Percentiles rank a stretch among this genome's conserved stretches.
Conservation (phyloP, 2,329 filamentous ascomycete genomes). For the Colletotrichum ledebouriae region DNA sequence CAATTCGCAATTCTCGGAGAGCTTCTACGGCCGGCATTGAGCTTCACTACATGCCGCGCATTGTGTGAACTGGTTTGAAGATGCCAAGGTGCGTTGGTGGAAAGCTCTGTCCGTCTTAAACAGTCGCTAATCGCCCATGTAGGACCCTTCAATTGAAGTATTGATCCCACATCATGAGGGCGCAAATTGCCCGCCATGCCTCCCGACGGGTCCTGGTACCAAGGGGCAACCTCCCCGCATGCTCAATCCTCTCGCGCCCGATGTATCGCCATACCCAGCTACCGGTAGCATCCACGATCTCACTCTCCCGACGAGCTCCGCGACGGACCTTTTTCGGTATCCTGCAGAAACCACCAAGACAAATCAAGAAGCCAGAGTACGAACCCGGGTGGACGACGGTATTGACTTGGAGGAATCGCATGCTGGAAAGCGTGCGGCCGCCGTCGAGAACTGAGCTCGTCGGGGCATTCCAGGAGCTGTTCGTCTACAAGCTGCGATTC, state of each 20-base stretch:
- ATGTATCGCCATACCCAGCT: constrained; percentile 46
- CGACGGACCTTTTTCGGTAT: constrained; percentile 71
- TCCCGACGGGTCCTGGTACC: constrained; percentile 54
- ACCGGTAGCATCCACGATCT: constrained; percentile 43
- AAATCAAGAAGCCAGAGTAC: constrained; percentile 71
- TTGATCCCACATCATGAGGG: constrained; percentile 56
- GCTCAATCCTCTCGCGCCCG: constrained; percentile 50
- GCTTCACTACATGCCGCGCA: constrained; percentile 38
- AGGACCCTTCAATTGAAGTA: constrained; percentile 32
- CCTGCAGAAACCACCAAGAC: constrained; percentile 70
- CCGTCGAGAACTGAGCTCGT: constrained; percentile 74
- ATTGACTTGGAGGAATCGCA: constrained; percentile 74
- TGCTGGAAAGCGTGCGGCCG: constrained; percentile 73
- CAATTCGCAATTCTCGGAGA: constrained; percentile 36
- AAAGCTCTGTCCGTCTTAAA: not conserved
- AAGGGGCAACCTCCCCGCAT: constrained; percentile 52
- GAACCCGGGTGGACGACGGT: constrained; percentile 81
- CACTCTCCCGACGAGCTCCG: constrained; percentile 44
- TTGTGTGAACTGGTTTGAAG: constrained; percentile 20
- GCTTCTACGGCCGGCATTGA: constrained; percentile 37
- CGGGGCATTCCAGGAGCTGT: constrained; percentile 74
- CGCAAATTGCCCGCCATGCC: constrained; percentile 60
- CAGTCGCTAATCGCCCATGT: not conserved
- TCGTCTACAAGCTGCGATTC: constrained; percentile 66
- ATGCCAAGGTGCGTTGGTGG: constrained; percentile 33